Conservation (phyloP, 768 basidiomycete genomes). For the Solioccasus polychromus region DNA sequence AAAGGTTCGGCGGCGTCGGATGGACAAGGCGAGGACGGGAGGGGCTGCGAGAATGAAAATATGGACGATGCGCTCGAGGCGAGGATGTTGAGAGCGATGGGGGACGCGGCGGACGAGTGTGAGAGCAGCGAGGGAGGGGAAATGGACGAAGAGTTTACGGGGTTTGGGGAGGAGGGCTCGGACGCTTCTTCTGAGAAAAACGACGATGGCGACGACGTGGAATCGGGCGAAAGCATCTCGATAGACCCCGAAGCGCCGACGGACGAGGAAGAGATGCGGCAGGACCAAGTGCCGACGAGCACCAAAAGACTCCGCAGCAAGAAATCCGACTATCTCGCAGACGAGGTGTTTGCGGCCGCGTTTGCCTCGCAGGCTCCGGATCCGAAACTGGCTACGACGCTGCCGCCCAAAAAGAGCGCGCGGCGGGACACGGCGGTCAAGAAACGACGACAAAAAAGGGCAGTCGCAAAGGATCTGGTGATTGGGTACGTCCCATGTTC, state of each 20-base stretch:
- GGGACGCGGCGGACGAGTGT: slow-evolving; percentile 24
- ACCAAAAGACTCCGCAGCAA: slow-evolving; percentile 21
- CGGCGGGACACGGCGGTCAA: slow-evolving; percentile 21
- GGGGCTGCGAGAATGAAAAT: slow-evolving; percentile 24
- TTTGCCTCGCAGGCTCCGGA: slow-evolving; percentile 37
- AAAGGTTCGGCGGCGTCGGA: too few species aligned
- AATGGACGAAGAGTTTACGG: slow-evolving; percentile 14
- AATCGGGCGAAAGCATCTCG: slow-evolving; percentile 4
- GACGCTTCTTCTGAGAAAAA: slow-evolving; percentile 13
- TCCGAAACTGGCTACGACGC: slow-evolving; percentile 12
- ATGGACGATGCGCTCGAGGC: slow-evolving; percentile 16
- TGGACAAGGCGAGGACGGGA: slow-evolving; percentile 21
- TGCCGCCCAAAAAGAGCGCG: slow-evolving; percentile 12
- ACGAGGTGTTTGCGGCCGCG: slow-evolving; percentile 60
- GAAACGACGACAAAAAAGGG: slow-evolving; percentile 35
- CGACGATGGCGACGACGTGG: slow-evolving; percentile 14
- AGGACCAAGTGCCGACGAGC: slow-evolving; percentile 6
- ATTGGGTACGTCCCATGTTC: slow-evolving; percentile 45
- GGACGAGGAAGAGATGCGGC: slow-evolving; percentile 21
- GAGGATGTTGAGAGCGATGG: slow-evolving; percentile 30
- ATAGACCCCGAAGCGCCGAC: slow-evolving; percentile 12
- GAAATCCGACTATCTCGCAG: slow-evolving; percentile 57
- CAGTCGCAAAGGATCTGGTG: slow-evolving; percentile 45
- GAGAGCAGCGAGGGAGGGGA: slow-evolving; percentile 17
- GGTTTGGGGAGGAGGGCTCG: slow-evolving; percentile 6